A percentile compares a stretch with the other conserved stretches of the same genome.
Conservation (phyloP, 805 yeast genomes). For the Starmerella tilneyi region DNA sequence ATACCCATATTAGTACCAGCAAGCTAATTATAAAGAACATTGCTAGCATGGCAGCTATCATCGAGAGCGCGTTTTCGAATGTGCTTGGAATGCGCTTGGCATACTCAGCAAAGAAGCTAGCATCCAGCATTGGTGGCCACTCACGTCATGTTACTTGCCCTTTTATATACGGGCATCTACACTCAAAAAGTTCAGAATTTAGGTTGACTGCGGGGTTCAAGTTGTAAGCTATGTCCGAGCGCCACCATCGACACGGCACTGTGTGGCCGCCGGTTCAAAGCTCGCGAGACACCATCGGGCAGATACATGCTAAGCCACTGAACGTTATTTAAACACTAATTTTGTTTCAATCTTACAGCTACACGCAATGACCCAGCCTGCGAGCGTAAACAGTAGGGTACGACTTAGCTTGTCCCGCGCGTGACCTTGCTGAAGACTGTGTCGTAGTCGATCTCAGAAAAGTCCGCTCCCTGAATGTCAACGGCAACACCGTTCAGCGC, state of each 20-base stretch:
- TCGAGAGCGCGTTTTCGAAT: not conserved
- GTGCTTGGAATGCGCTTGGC: not conserved
- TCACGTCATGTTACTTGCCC: not conserved
- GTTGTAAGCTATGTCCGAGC: too few species aligned
- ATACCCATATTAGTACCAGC: conserved; percentile 3
- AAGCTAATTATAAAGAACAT: conserved; percentile 8
- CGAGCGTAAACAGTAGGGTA: not conserved
- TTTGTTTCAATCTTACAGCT: conserved; percentile 3
- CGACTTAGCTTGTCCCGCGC: conserved; percentile 54
- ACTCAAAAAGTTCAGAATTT: too few species aligned
- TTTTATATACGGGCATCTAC: too few species aligned
- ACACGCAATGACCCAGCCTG: not conserved
- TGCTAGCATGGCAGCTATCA: conserved; percentile 6
- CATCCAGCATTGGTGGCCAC: too few species aligned
- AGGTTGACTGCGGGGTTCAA: not conserved
- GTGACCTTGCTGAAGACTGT: conserved; percentile 82
- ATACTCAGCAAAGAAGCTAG: not conserved
- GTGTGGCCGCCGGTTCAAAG: too few species aligned
- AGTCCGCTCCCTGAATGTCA: conserved; percentile 97
- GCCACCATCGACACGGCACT: too few species aligned
- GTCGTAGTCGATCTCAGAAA: conserved; percentile 91
- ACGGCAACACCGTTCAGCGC: conserved; percentile 89
- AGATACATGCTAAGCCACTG: too few species aligned
- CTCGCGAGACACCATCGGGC: too few species aligned
- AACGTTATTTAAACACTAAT: conserved; percentile 5